These are phyloP conservation scores for Leersia perrieri DNA, from an alignment of 176 grass and related monocot genomes.

Conservation along the genomic window DNA sequence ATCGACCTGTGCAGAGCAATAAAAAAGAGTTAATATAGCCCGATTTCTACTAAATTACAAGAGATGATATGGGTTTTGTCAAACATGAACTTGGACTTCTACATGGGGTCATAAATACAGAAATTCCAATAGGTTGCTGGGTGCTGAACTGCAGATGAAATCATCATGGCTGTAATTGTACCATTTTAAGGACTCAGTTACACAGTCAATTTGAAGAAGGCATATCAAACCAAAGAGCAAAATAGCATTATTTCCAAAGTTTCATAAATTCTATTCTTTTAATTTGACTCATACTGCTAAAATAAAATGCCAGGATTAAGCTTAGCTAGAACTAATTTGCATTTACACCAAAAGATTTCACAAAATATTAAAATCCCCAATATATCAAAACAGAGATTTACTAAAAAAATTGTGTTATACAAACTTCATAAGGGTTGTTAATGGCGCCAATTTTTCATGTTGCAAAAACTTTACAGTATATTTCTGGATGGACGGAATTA, in stretches of 20 bases:
- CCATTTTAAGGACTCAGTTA: background rate
- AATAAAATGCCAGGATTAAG: background rate
- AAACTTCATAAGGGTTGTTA: background rate
- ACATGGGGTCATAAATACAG: conserved; percentile 1
- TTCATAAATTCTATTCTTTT: conserved; percentile 5
- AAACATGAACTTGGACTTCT: conserved; percentile 8
- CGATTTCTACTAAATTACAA: conserved; percentile 20
- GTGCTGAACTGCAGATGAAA: background rate
- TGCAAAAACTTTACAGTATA: background rate
- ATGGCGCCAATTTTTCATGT: no score
- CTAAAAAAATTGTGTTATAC: background rate
- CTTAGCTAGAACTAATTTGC: background rate
- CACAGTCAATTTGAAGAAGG: background rate
- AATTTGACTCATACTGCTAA: background rate
- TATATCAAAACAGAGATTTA: conserved; percentile 6
- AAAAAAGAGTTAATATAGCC: conserved; percentile 7
- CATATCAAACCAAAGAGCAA: conserved; percentile 14
- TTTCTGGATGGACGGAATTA: background rate
- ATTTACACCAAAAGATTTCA: conserved; percentile 13
- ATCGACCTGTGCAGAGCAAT: conserved; percentile 61
- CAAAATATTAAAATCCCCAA: background rate
- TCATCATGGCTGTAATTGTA: background rate
- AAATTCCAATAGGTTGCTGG: background rate
- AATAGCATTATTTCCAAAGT: background rate
- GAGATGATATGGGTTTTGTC: background rate